Evolutionary conservation across 495 filamentous ascomycete genomes (phyloP), one percentile per base, ranked within the genome.

Genomic region (Lasiosphaeris hirsuta): DNA sequence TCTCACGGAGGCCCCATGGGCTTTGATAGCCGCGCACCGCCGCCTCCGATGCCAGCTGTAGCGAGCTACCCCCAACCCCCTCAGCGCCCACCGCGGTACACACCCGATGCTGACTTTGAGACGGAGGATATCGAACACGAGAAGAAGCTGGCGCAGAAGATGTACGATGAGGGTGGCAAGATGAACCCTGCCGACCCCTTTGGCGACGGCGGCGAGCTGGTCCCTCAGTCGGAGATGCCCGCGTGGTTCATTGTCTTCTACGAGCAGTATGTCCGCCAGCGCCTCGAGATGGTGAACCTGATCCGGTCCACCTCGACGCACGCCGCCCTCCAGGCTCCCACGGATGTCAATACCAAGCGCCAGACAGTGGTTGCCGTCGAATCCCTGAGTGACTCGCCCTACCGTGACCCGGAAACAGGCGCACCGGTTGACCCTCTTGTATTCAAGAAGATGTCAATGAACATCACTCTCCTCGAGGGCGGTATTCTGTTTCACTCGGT

Each of bases 401-500:
- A 72, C 61, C 61, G 68, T 14, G 72, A 77, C 56, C 69, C 71
- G 14, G 76, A 79, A 58, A 71, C 62, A 5, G 71, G 74, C 41
- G 60, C 68, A 43, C 48, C 68, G 0, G 71, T 80, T 0, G 71
- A 79, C 56, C 76, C 74, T 38, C 42, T 72, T 7, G 72, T 79
- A 19, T 74, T 70, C 65, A 73, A 68, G 67, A 76, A 73, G 66
- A 75, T 78, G 72, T 73, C 71, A 11, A 61, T 81, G 59, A 78
- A 83, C 61, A 81, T 81, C 56, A 80, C 78, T 15, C 73, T 83
- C 0, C 72, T 83, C 14, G 80, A 82, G 63, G 76, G 77, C 34
- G 79, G 80, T 65, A 82, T 82, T 55, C 66, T 82, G 33, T 83
- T 86, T 72, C 83, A 86, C 69, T 78, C 74, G 54, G 75, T 86